Percentiles rank a stretch among this genome's conserved stretches.
These are phyloP conservation scores for Diutina neorugosa DNA, from an alignment of 1,139 yeast genomes.

Conservation along the genomic window DNA sequence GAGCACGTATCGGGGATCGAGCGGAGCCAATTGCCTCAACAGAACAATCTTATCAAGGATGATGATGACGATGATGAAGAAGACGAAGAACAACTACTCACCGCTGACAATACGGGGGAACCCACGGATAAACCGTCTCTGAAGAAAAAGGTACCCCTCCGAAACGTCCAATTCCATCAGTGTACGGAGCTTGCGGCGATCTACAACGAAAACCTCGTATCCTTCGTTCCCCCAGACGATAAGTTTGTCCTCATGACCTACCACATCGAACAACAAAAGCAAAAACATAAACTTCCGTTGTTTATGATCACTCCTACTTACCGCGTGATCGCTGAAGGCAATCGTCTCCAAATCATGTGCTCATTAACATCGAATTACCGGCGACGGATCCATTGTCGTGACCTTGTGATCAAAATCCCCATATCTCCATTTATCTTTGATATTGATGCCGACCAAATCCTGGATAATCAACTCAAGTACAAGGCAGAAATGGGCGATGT, in stretches of 20 bases:
- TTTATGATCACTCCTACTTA: constrained; percentile 26
- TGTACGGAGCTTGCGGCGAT: constrained; percentile 29
- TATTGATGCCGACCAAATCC: constrained; percentile 13
- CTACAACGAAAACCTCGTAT: constrained; percentile 25
- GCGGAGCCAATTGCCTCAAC: not conserved
- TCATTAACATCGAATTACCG: constrained; percentile 23
- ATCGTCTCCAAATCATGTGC: constrained; percentile 25
- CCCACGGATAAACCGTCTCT: no score
- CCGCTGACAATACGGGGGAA: not conserved
- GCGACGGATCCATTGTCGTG: constrained; percentile 23
- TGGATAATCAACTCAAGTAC: constrained; percentile 17
- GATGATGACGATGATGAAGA: constrained; percentile 7
- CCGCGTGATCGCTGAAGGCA: constrained; percentile 13
- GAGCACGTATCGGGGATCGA: constrained; percentile 15
- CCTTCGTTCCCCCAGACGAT: constrained; percentile 38
- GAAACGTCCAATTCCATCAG: constrained; percentile 36
- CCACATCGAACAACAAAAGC: constrained; percentile 28
- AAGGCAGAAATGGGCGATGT: constrained; percentile 33
- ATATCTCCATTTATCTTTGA: constrained; percentile 23
- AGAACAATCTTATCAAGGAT: not conserved
- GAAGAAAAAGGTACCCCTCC: constrained; percentile 15
- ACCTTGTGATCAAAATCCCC: constrained; percentile 23
- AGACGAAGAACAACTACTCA: constrained; percentile 4
- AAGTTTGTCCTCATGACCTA: constrained; percentile 29
- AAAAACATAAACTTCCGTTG: constrained; percentile 23